Conservation (phyloP, 768 basidiomycete species). For the Pulveroboletus ravenelii region DNA sequence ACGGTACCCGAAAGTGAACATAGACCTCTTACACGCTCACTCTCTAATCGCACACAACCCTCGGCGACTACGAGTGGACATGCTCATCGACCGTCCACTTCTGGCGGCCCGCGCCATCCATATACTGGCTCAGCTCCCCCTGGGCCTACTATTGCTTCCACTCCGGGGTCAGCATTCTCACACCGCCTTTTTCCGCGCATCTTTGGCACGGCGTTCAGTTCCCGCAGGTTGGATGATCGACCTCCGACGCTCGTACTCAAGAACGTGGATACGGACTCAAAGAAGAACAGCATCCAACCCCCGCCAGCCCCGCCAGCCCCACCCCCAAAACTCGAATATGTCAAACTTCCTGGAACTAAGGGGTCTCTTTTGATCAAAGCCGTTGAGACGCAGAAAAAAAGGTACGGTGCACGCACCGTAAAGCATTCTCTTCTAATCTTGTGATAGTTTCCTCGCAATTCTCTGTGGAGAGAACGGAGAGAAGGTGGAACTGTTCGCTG, state of each 20-base stretch:
- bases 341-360: slow-evolving; percentile 89
- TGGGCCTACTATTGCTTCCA: slow-evolving; percentile 25
- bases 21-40: slow-evolving; percentile 24
- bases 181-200: slow-evolving; percentile 70
- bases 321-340: slow-evolving; percentile 84
- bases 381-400: slow-evolving; percentile 87
- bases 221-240: slow-evolving; percentile 57
- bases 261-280: slow-evolving; percentile 38
- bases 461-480: slow-evolving; percentile 90
- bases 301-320: slow-evolving; percentile 48
- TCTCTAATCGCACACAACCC: slow-evolving; percentile 19
- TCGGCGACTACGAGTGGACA: slow-evolving; percentile 11
- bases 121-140: slow-evolving; percentile 16
- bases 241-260: slow-evolving; percentile 33
- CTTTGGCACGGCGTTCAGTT: slow-evolving; percentile 57
- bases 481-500: slow-evolving; percentile 91
- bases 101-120: slow-evolving; percentile 27
- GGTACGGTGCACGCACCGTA: slow-evolving; percentile 38
- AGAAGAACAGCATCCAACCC: slow-evolving; percentile 29
- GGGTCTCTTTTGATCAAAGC: slow-evolving; percentile 79
- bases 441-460: slow-evolving; percentile 78
- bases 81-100: slow-evolving; percentile 33
- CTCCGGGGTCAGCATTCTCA: slow-evolving; percentile 35
- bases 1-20: slow-evolving; percentile 16
- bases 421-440: neutral